Evolutionary conservation across 805 yeast species (phyloP).

Genomic region (Pichia thaimueangensis): DNA sequence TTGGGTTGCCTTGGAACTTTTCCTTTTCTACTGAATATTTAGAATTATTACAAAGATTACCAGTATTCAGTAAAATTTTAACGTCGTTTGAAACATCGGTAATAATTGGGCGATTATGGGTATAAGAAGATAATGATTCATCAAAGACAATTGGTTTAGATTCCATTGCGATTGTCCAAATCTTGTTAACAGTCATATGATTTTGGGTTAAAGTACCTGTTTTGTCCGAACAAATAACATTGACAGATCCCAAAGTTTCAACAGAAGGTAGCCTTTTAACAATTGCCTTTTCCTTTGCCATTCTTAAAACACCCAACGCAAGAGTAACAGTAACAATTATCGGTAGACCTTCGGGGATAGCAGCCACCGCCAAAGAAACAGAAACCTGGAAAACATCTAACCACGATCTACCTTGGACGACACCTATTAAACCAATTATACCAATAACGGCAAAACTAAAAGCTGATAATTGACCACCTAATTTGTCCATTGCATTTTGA

Average conservation of each 20-base stretch:
- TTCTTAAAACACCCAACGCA: conserved; percentile 91
- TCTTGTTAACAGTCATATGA: conserved; percentile 80
- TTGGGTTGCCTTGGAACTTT: conserved; percentile 82
- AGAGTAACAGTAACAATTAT: conserved; percentile 96
- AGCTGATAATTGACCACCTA: conserved; percentile 84
- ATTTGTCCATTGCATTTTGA: conserved; percentile 90
- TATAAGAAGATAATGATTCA: conserved; percentile 29
- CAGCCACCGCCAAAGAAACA: conserved; percentile 97
- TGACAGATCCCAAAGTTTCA: conserved; percentile 90
- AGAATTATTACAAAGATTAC: conserved; percentile 72
- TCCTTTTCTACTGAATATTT: conserved; percentile 61
- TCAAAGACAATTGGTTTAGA: conserved; percentile 14
- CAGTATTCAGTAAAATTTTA: conserved; percentile 50
- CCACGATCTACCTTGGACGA: conserved; percentile 90
- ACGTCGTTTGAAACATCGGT: conserved; percentile 50
- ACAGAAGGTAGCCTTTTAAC: conserved; percentile 92
- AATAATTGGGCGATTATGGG: conserved; percentile 35
- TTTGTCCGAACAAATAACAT: conserved; percentile 88
- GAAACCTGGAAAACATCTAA: conserved; percentile 97
- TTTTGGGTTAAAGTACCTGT: conserved; percentile 88
- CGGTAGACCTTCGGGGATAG: conserved; percentile 98
- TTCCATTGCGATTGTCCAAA: conserved; percentile 69
- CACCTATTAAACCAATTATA: conserved; percentile 83
- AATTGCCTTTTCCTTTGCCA: conserved; percentile 93
- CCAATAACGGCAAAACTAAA: conserved; percentile 87